Evolutionary conservation across 495 filamentous ascomycete genomes (phyloP), one percentile per base, ranked within the genome.

Genomic region (Aspergillus nanangensis): DNA sequence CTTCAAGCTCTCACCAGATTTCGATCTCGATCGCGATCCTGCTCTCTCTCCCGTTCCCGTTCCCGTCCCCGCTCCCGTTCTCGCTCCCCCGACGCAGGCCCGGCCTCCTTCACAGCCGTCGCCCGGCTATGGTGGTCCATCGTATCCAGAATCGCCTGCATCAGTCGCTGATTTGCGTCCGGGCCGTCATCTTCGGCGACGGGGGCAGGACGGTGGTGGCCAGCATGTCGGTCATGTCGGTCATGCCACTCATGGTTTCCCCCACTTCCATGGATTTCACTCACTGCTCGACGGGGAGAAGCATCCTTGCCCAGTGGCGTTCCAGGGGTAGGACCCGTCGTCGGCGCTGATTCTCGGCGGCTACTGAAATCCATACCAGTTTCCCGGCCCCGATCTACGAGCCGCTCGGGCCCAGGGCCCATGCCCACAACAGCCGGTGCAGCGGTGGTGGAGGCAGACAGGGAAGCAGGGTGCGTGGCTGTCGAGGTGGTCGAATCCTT

Each of bases 121-220:
- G 63, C 62, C 5, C 64, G 61, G 5, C 60, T 48, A 39, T 70
- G 70, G 38, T 71, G 70, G 40, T 72, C 67, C 1, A 71, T 66
- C 3, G 71, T 74, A 38, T 74, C 71, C 8, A 65, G 43, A 24
- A 74, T 74, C 15, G 71, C 71, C 53, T 72, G 71, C 65, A 70
- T 70, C 33, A 74, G 41, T n/a, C 68, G 56, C 44, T 69, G 66
- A 38, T 69, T 71, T 39, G 70, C 70, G 50, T 69, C 69, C 1
- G 67, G 64, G 20, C 63, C 71, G 13, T 72, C 67, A n/a, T 74
- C 69, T n/a, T 69, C 57, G 2, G 55, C 27, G 29, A 21, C 45
- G 29, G 38, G 35, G 14, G 48, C 55, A 37, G 43, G 38, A 31
- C 41, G 42, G 22, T 37, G 51, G 37, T 48, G 41, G 41, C n/a